phyloP scores from a whole-genome alignment of 768 basidiomycete genomes.

The Phallus indusiatus region DNA sequence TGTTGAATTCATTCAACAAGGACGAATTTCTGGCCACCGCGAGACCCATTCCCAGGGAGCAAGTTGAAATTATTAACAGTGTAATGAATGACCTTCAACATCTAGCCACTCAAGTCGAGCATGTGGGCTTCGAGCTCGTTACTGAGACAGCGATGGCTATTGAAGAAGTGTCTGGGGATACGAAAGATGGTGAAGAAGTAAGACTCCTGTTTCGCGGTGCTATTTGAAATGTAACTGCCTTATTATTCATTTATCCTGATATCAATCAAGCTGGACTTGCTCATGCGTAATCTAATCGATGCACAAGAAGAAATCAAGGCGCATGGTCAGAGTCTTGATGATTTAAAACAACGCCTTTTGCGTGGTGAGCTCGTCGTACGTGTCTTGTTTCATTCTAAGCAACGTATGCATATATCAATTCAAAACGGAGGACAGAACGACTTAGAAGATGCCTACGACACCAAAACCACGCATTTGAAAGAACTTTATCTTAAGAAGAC shows the following conservation, averaged over 20 bases:
- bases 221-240: neutral
- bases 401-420: neutral
- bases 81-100: conserved; percentile 1
- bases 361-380: conserved; percentile 54
- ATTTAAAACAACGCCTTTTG: conserved; percentile 46
- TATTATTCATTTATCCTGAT: neutral
- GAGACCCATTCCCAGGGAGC: neutral
- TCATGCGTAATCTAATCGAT: conserved; percentile 65
- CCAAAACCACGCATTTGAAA: conserved; percentile 31
- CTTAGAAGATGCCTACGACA: conserved; percentile 41
- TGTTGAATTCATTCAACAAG: neutral
- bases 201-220: neutral
- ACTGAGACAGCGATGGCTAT: conserved; percentile 24
- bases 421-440: conserved; percentile 32
- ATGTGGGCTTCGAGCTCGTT: conserved; percentile 34
- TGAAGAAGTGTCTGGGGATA: conserved; percentile 11
- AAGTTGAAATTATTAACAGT: neutral
- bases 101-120: conserved; percentile 22
- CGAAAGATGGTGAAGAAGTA: conserved; percentile 12
- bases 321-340: conserved; percentile 44
- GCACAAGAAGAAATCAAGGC: conserved; percentile 49
- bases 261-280: conserved; percentile 41
- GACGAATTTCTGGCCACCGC: conserved; percentile 9
- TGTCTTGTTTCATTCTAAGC: conserved; percentile 2
- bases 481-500: conserved; percentile 51